Base-by-base conservation (phyloP, 2,329 filamentous ascomycete genomes). In the Zymoseptoria tritici region DNA sequence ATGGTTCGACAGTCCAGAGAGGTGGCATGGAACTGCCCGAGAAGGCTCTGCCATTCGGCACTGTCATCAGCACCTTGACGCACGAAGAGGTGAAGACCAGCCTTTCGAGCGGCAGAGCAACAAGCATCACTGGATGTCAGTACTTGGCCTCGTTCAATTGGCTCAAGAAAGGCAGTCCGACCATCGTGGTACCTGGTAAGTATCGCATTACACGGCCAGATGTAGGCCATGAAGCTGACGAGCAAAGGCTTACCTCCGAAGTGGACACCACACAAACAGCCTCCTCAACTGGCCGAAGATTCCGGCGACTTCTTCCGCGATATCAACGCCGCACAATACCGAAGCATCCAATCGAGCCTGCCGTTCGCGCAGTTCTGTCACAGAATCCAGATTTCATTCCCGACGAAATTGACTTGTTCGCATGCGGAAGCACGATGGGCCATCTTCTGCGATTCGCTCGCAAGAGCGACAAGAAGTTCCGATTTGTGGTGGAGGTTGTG, bases 361-460 rank as follows among this genome's bases (percentile, higher is more conserved):
- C 79, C 0, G 74, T 83, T 6, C 65, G 73, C 56, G 74, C 79
- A 2, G 61, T 81, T 1, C 57, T 83, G 1, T 67, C 67, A 1
- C 66, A 72, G 8, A 66, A 79, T 2, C 72, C 76, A 0, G 63
- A 71, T 1, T 75, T 78, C 55, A 46, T 68, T 1, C 64, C 72
- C 2, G 57, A 64, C 0, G 60, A 66, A 0, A 64, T 86, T 36
- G 81, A 88, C 64, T 65, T 90, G 2, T 77, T 85, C 31, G 83
- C 77, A 0, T 89, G 86, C 60, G 78, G 78, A 0, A 87, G 80
- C 64, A 87, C 84, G 0, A 60, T 89, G 0, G 82, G 84, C 0
- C 86, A 83, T 66, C 77, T 89, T 0, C 72, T 87, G 1, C 78
- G 83, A 1, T 88, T 86, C 62, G 74, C 78, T 4, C 72, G 77